Evolutionary conservation across 2,329 filamentous ascomycete species (phyloP).

Genomic region (Knoxdaviesia capensis): DNA sequence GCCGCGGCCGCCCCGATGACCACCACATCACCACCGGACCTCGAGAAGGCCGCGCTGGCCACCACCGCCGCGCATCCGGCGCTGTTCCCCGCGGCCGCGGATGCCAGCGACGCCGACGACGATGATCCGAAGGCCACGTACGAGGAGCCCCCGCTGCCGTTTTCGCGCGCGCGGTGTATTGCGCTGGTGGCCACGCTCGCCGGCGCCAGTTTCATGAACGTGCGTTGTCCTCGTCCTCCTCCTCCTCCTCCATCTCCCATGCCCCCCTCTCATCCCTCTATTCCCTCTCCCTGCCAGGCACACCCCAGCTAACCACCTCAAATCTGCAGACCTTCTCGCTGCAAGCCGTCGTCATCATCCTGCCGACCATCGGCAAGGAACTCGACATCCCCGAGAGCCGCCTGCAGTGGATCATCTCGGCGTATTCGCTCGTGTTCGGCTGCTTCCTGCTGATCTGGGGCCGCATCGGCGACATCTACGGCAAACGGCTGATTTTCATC

Average conservation of each 20-base stretch:
- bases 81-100: no score
- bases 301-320: conserved; percentile 3
- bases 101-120: no score
- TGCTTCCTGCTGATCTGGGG: conserved; percentile 51
- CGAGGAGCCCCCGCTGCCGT: conserved; percentile 9
- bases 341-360: conserved; percentile 39
- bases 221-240: conserved; percentile 8
- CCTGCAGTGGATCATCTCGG: conserved; percentile 46
- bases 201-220: conserved; percentile 35
- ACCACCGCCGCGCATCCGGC: no score
- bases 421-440: conserved; percentile 44
- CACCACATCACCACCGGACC: no score
- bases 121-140: no score
- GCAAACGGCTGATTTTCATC: conserved; percentile 45
- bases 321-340: conserved; percentile 29
- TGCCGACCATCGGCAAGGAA: conserved; percentile 37
- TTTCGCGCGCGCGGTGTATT: conserved; percentile 31
- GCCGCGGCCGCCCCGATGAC: no score
- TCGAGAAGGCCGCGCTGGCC: no score
- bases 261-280: background rate
- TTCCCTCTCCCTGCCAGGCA: background rate
- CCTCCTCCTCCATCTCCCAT: background rate
- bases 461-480: conserved; percentile 45
- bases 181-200: conserved; percentile 32
- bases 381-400: conserved; percentile 35